Conservation (phyloP, 2,329 filamentous ascomycete genomes). For the Coniella vitis region DNA sequence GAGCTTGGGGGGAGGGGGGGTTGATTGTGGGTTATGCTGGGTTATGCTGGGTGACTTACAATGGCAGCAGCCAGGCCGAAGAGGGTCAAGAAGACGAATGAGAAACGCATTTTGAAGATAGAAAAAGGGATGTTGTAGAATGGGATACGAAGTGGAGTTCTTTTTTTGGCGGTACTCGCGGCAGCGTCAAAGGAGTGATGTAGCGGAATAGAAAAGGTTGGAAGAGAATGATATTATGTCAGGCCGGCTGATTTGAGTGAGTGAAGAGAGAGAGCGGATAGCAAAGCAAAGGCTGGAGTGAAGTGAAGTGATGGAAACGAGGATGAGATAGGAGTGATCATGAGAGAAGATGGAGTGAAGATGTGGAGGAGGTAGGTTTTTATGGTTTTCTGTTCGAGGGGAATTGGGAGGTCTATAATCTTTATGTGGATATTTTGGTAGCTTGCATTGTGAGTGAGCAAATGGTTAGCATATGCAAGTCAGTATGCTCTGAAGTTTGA, state of each 20-base stretch:
- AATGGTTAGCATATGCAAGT: too few relatives aligned
- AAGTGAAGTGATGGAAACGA: not conserved
- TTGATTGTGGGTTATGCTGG: not conserved
- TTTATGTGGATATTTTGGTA: too few relatives aligned
- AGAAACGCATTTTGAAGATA: conserved; percentile 5
- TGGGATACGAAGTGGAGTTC: not conserved
- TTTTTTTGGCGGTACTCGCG: not conserved
- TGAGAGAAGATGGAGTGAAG: not conserved
- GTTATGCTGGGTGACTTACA: not conserved
- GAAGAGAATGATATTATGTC: not conserved
- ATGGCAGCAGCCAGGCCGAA: not conserved
- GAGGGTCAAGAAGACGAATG: not conserved
- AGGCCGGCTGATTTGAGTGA: conserved; percentile 1
- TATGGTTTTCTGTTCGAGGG: too few relatives aligned
- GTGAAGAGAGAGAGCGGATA: not conserved
- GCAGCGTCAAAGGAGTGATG: not conserved
- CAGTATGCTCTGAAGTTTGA: too few relatives aligned
- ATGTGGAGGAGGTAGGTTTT: not conserved
- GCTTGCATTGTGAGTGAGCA: too few relatives aligned
- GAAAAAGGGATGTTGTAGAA: too few relatives aligned
- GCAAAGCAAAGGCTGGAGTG: not conserved
- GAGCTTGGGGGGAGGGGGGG: not conserved
- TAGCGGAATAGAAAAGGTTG: not conserved
- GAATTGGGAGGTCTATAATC: too few relatives aligned
- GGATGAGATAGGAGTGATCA: not conserved